Percentiles rank a stretch among this genome's conserved stretches.
Evolutionary conservation across 148 eudicot species (phyloP).

Genomic region (Silene uniflora): DNA sequence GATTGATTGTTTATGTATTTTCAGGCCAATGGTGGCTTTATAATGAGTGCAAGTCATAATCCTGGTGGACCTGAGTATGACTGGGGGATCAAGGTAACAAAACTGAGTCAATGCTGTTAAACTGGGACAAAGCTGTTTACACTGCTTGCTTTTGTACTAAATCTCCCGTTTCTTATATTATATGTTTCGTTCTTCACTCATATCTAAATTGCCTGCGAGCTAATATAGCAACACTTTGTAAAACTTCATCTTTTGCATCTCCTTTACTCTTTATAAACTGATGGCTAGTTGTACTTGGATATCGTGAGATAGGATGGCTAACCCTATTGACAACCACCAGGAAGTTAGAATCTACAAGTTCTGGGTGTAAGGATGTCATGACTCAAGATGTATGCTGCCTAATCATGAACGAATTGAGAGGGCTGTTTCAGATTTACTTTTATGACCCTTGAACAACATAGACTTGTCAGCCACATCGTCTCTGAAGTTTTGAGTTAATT

Average conservation of each 20-base stretch:
- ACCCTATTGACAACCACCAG: background rate
- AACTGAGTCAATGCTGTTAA: background rate
- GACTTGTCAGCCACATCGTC: background rate
- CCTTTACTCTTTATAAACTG: background rate
- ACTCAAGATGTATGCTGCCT: background rate
- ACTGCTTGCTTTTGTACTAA: background rate
- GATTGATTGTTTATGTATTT: slow-evolving; percentile 5
- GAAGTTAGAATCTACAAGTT: background rate
- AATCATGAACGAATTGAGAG: background rate
- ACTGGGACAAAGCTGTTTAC: background rate
- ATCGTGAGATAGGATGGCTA: background rate
- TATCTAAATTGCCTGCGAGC: background rate
- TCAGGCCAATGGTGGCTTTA: slow-evolving; percentile 98
- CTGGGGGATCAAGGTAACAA: slow-evolving; percentile 94
- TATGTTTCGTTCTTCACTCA: background rate
- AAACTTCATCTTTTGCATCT: background rate
- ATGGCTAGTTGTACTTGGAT: background rate
- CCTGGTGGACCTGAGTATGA: slow-evolving; percentile 98
- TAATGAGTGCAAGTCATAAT: slow-evolving; percentile 99
- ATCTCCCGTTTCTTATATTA: background rate
- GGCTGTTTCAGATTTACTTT: background rate
- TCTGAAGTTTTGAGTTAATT: background rate
- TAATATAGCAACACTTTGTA: background rate
- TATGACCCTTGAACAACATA: background rate
- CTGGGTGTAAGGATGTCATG: background rate